Evolutionary conservation across 179 eudicot species (phyloP).

Genomic region (Sideroxylon spinosum): DNA sequence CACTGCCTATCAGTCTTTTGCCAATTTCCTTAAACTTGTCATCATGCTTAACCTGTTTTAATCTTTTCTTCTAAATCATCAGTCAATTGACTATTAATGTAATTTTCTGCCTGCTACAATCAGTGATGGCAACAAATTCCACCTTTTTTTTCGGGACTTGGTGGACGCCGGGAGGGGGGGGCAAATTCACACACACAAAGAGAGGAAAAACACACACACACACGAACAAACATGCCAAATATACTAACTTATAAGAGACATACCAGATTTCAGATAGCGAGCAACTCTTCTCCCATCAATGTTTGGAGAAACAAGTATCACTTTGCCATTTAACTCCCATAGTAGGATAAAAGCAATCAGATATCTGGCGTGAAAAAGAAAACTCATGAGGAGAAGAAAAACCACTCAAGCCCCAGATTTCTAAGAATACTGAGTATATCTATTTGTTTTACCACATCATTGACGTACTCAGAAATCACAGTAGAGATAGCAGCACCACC

Average conservation of each 20-base stretch:
- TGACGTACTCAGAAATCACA: slow-evolving; percentile 95
- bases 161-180: too few relatives aligned
- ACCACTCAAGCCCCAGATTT: not conserved
- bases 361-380: slow-evolving; percentile 46
- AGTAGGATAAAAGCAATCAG: slow-evolving; percentile 67
- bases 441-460: slow-evolving; percentile 42
- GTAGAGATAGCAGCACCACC: slow-evolving; percentile 87
- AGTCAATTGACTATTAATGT: not conserved
- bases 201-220: slow-evolving; percentile 7
- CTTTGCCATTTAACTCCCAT: slow-evolving; percentile 65
- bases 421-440: slow-evolving; percentile 5
- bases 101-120: not conserved
- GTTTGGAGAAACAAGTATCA: slow-evolving; percentile 53
- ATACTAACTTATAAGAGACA: slow-evolving; percentile 15
- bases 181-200: not conserved
- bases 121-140: not conserved
- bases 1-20: not conserved
- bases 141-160: too few relatives aligned
- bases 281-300: slow-evolving; percentile 55
- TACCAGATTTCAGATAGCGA: slow-evolving; percentile 76
- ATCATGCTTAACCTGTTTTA: not conserved
- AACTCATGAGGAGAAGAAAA: slow-evolving; percentile 15
- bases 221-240: not conserved
- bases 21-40: not conserved
- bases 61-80: slow-evolving; percentile 7